Base-by-base conservation (phyloP, 441 rosid species). In the Geranium incanum region DNA sequence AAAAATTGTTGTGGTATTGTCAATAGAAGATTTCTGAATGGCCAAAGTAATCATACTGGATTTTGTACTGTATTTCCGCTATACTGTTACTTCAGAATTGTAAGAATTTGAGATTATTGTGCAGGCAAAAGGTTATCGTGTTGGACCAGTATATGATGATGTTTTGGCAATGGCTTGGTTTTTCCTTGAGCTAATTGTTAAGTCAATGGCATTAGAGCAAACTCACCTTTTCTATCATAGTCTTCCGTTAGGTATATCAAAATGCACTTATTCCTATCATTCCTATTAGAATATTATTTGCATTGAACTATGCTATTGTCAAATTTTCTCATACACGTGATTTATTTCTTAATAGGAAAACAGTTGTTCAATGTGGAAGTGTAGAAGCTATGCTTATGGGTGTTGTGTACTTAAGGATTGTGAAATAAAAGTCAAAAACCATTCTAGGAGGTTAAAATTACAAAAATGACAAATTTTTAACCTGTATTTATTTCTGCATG, bases 101-200 rank as follows among this genome's bases (percentile, higher is more conserved):
- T 74, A 6, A 65, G 62, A 7, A 60, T 43, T 19, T 63, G 59
- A 15, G 45, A 71, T 68, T 65, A 45, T 70, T 83, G 28, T 83
- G 83, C 93, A 95, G 99, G 99, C 99, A 37, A 95, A 95, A 84
- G 99, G 99, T 71, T 95, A 95, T 76, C 97, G 98, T 77, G 99
- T 95, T 72, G 99, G 99, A 79, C 99, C 99, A 18, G 98, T 95
- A 8, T 95, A 95, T 88, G 99, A 95, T 72, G 99, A 95, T 77
- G 99, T 95, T 59, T 78, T 95, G 80, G 93, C 98, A 71, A 95
- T 95, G 99, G 98, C 97, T 43, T 95, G 99, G 99, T 95, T 93
- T 89, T 95, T 95, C 81, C 99, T 95, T 50, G 99, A 95, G 91
- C 83, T 95, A 74, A 81, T 95, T 83, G 94, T 91, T 77, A 95